phyloP scores from a whole-genome alignment of 73 alveolate species.

The Breviolum minutum region DNA sequence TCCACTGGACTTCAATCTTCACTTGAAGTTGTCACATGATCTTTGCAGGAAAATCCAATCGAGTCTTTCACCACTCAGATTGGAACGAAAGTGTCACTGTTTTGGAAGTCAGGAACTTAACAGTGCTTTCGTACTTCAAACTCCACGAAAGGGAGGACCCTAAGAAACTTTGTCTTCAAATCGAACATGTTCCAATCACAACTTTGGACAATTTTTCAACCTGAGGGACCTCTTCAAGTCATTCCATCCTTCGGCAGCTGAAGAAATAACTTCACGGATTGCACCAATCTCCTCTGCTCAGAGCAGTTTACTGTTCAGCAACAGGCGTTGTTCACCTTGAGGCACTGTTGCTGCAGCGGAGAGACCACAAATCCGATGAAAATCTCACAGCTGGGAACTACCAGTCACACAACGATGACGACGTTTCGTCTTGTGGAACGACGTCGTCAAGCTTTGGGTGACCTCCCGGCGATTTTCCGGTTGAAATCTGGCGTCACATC shows the following conservation, averaged over 20 bases:
- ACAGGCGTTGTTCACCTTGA: neutral
- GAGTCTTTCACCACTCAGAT: constrained; percentile 30
- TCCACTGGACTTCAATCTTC: too few species aligned
- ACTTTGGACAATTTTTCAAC: too few species aligned
- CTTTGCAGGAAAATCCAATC: constrained; percentile 10
- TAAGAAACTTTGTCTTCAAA: too few species aligned
- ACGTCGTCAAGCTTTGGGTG: neutral
- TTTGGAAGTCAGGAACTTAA: neutral
- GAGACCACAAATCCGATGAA: neutral
- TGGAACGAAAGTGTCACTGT: constrained; percentile 4
- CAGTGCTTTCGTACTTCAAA: neutral
- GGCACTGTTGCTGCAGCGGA: constrained; percentile 41
- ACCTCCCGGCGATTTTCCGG: neutral
- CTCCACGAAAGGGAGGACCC: too few species aligned
- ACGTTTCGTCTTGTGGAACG: too few species aligned
- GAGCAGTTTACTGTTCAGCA: constrained; percentile 26
- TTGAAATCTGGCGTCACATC: constrained; percentile 33
- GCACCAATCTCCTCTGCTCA: constrained; percentile 31
- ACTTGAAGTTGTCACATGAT: neutral
- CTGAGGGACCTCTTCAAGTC: too few species aligned
- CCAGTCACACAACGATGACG: too few species aligned
- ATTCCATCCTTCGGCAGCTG: constrained; percentile 6
- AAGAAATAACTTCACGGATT: neutral
- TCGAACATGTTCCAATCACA: neutral
- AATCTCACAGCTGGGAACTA: neutral